phyloP scores from a whole-genome alignment of 805 yeast genomes.

The Cyberlindnera mississippiensis region DNA sequence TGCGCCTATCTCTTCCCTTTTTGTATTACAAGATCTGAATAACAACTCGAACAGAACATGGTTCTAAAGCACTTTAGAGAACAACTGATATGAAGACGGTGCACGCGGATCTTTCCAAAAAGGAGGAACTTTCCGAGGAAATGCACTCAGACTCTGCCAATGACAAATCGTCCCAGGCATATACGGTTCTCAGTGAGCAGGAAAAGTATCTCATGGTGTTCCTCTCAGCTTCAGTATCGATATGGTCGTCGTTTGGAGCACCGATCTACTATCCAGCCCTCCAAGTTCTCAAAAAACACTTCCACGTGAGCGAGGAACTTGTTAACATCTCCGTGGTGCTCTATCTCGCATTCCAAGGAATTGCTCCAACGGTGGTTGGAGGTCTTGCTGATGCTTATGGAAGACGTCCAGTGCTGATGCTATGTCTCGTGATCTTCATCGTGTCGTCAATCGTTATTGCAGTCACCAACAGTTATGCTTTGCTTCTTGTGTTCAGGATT shows the following conservation, averaged over 20 bases:
- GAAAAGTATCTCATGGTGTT: conserved; percentile 41
- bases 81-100: background rate
- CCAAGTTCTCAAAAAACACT: conserved; percentile 50
- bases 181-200: conserved; percentile 39
- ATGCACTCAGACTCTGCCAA: too few species aligned
- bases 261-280: conserved; percentile 82
- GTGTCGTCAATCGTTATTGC: conserved; percentile 69
- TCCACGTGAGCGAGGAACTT: conserved; percentile 50
- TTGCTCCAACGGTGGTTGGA: conserved; percentile 68
- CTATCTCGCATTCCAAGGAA: conserved; percentile 71
- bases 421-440: conserved; percentile 51
- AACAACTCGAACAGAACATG: too few species aligned
- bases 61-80: background rate
- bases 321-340: conserved; percentile 73
- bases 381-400: conserved; percentile 68
- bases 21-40: too few species aligned
- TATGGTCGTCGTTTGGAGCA: conserved; percentile 67
- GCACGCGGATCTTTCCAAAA: background rate
- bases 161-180: conserved; percentile 2
- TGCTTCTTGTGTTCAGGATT: conserved; percentile 63
- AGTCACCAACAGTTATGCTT: conserved; percentile 49
- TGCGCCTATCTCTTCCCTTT: too few species aligned
- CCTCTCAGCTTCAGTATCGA: conserved; percentile 44
- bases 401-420: conserved; percentile 60
- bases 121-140: too few species aligned